Evolutionary conservation across 192 early-diverging fungal genomes (phyloP).

Genomic region (Powellomyces hirtus): DNA sequence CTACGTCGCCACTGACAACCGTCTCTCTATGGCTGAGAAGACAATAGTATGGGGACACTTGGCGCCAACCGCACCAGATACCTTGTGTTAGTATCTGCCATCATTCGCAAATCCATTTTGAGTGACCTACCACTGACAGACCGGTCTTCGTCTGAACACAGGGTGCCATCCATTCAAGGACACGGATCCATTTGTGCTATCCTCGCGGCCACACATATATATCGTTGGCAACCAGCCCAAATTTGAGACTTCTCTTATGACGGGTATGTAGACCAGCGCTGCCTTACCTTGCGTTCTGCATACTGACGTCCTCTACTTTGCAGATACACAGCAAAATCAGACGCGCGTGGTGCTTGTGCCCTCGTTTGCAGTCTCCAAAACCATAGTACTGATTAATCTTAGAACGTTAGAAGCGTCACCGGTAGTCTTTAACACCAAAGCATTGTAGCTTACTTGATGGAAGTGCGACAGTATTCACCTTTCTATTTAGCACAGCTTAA

Average conservation of each 20-base stretch:
- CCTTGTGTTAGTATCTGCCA: slow-evolving; percentile 65
- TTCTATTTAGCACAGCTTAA: too few species aligned
- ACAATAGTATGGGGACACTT: slow-evolving; percentile 84
- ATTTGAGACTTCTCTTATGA: slow-evolving; percentile 58
- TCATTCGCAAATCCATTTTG: too few species aligned
- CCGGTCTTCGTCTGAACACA: too few species aligned
- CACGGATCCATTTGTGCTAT: slow-evolving; percentile 83
- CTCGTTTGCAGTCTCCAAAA: slow-evolving; percentile 62
- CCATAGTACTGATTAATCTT: slow-evolving; percentile 78
- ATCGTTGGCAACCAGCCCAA: slow-evolving; percentile 83
- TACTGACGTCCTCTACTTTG: too few species aligned
- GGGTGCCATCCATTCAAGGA: slow-evolving; percentile 91
- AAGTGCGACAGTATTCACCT: too few species aligned
- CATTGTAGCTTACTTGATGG: too few species aligned
- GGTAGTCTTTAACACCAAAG: not conserved
- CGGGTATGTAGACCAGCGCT: slow-evolving; percentile 15
- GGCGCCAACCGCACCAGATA: slow-evolving; percentile 92
- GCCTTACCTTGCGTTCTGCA: not conserved
- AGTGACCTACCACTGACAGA: not conserved
- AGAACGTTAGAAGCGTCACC: slow-evolving; percentile 52
- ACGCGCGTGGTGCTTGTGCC: slow-evolving; percentile 78
- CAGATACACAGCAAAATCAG: slow-evolving; percentile 33
- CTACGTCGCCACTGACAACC: slow-evolving; percentile 57
- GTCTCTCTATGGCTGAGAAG: slow-evolving; percentile 68
- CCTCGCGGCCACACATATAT: slow-evolving; percentile 76